These are phyloP conservation scores for Lunularia cruciata DNA, from an alignment of 225 moss, liverwort and hornwort species.

Conservation along the genomic window DNA sequence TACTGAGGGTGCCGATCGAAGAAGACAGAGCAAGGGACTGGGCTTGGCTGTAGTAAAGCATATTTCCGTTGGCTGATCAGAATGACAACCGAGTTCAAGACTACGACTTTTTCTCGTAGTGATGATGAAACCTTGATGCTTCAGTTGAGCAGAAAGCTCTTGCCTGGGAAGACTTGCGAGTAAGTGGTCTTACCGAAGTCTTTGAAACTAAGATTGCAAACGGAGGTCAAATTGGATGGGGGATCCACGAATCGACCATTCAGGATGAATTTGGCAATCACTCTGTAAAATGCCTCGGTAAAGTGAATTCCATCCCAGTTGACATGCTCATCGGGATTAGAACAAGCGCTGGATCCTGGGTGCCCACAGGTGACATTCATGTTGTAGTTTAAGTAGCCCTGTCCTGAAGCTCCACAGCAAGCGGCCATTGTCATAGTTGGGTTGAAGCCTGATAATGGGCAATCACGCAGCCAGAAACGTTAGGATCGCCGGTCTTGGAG, in stretches of 20 bases:
- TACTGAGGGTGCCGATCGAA: no score
- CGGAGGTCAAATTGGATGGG: conserved; percentile 41
- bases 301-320: conserved; percentile 65
- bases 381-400: conserved; percentile 48
- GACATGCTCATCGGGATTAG: conserved; percentile 24
- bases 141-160: background rate
- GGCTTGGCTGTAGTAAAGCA: no score
- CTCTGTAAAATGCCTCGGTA: conserved; percentile 60
- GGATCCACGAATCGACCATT: conserved; percentile 54
- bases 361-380: conserved; percentile 20
- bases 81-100: no score
- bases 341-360: background rate
- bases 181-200: conserved; percentile 26
- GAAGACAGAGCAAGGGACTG: no score
- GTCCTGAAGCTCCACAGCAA: conserved; percentile 50
- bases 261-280: conserved; percentile 45
- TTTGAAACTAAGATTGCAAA: conserved; percentile 51
- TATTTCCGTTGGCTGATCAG: no score
- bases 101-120: no score
- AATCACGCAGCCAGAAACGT: conserved; percentile 10
- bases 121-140: no score
- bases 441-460: conserved; percentile 22
- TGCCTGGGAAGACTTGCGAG: background rate
- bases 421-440: conserved; percentile 8
- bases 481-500: no score